Base-by-base conservation (phyloP, 768 basidiomycete species). In the Psilocybe subaeruginosa region DNA sequence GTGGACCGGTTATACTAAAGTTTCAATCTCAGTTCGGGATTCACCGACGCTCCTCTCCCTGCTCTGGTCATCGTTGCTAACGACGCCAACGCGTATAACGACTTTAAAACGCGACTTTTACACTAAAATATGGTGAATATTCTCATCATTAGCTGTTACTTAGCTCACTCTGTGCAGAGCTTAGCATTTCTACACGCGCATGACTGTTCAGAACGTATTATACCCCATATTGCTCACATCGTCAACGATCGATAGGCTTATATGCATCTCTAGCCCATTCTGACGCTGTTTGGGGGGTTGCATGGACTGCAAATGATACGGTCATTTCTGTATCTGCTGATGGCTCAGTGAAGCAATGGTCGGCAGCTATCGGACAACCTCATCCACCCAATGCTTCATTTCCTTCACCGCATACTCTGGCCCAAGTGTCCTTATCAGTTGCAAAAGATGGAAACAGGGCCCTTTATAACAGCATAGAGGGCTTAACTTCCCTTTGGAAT, bases 381-480 rank as follows among this genome's bases (percentile, higher is more conserved):
- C 80, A 81, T 56, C 78, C 78, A 9, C 69, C 80, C 8, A 81
- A 80, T 78, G 69, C 82, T 62, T 62, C 70, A 2, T 77, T 87
- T 35, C 85, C 87, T 16, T 75, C 85, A 39, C 80, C 89, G n/a
- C 92, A 97, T 75, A 87, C 92, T 6, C 87, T 97, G 17, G 95
- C 92, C 2, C 85, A 95, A 64, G 85, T 93, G 16, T 93, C 93
- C 4, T 75, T 97, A 35, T 93, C 92, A 16, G 85, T 85, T 7
- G 83, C 88, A 17, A 80, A 83, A 0, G 80, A 86, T 51, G 95
- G 92, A 7, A 79, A 76, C 50, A 77, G 75, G 31, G 93, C 86
- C 0, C 72, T 97, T 48, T 90, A 88, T 66, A 94, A 94, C 68
- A 90, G 90, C 57, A 78, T 96, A 17, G 95, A 97, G 68, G 95